These are phyloP conservation scores for Chloris gayana DNA, from an alignment of 176 grass and related monocot species.

Conservation along the genomic window DNA sequence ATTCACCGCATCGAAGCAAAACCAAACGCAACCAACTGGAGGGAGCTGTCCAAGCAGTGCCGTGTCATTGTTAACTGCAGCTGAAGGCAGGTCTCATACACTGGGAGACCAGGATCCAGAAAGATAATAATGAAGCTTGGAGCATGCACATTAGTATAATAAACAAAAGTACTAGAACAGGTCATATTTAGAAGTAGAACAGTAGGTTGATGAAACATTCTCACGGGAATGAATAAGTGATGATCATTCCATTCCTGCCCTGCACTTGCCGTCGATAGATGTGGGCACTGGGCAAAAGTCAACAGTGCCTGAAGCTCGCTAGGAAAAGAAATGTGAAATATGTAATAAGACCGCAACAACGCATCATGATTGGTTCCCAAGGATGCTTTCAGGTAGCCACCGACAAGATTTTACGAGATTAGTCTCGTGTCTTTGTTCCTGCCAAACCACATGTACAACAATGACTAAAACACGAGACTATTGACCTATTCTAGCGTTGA, in stretches of 20 bases:
- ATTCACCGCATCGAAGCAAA: not conserved
- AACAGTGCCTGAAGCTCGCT: not conserved
- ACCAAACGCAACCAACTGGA: not conserved
- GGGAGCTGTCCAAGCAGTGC: not conserved
- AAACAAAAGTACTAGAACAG: not conserved
- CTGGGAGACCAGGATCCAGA: not conserved
- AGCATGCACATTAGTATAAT: not conserved
- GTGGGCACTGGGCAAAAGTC: too few relatives aligned
- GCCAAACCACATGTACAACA: conserved; percentile 26
- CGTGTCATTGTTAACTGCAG: conserved; percentile 23
- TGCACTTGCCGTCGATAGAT: not conserved
- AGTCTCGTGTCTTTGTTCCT: not conserved
- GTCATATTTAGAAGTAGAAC: not conserved
- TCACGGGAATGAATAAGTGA: not conserved
- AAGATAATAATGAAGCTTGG: not conserved
- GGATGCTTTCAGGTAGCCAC: conserved; percentile 3
- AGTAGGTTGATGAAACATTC: not conserved
- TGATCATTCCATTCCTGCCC: not conserved
- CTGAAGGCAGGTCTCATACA: not conserved
- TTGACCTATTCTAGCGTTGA: conserved; percentile 37
- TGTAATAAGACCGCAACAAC: too few relatives aligned
- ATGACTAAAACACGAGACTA: conserved; percentile 2
- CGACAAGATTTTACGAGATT: conserved; percentile 17
- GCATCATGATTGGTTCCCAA: not conserved
- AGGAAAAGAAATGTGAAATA: not conserved